Evolutionary conservation across 2,329 filamentous ascomycete species (phyloP).

Genomic region (Sphaerulina vaccinii): DNA sequence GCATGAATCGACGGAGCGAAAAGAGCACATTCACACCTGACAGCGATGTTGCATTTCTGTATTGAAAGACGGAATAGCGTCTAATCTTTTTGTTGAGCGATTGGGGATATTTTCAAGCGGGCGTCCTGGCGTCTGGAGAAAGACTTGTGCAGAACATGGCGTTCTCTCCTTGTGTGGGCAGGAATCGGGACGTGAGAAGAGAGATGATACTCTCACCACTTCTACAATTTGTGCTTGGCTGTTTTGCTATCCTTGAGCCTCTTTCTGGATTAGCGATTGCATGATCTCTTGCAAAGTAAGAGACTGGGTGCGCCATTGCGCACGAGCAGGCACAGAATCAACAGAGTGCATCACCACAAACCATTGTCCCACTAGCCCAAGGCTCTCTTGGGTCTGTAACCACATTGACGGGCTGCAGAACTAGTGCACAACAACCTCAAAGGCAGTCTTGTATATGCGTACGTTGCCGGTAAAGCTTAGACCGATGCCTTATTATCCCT

Average conservation of each 20-base stretch:
- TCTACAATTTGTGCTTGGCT: conserved; percentile 18
- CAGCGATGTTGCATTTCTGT: conserved; percentile 17
- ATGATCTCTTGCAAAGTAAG: conserved; percentile 21
- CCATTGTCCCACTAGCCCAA: no score
- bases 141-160: conserved; percentile 9
- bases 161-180: conserved; percentile 12
- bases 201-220: conserved; percentile 6
- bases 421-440: no score
- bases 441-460: no score
- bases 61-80: conserved; percentile 19
- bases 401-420: no score
- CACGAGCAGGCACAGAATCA: background rate
- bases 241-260: conserved; percentile 19
- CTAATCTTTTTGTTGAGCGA: conserved; percentile 22
- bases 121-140: conserved; percentile 13
- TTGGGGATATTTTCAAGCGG: conserved; percentile 14
- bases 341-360: background rate
- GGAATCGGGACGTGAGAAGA: conserved; percentile 1
- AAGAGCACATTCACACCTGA: conserved; percentile 14
- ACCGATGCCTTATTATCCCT: no score
- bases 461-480: no score
- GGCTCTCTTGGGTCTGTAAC: no score
- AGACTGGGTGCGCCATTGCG: conserved; percentile 5
- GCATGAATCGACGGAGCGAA: conserved; percentile 23
- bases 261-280: conserved; percentile 26